Evolutionary conservation across 495 filamentous ascomycete species (phyloP).

Genomic region (Aspergillus steynii): DNA sequence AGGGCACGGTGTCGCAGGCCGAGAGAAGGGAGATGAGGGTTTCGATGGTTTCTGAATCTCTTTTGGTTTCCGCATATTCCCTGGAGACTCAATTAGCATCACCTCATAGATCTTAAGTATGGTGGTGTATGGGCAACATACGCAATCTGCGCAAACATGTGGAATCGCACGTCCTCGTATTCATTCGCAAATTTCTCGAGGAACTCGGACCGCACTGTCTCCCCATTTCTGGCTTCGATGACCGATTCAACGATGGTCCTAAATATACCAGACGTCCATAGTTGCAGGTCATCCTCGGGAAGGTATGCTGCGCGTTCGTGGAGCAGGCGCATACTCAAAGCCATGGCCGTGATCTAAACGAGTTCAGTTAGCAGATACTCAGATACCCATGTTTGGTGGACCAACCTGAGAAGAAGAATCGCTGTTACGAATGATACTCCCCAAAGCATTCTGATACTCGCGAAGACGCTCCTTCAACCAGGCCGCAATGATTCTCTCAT

Average conservation of each 20-base stretch:
- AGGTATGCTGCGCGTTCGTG: slow-evolving; percentile 71
- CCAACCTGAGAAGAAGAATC: slow-evolving; percentile 46
- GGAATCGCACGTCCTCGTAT: slow-evolving; percentile 83
- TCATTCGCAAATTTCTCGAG: slow-evolving; percentile 71
- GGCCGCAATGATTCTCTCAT: slow-evolving; percentile 68
- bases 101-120: slow-evolving; percentile 14
- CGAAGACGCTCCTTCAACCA: slow-evolving; percentile 77
- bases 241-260: slow-evolving; percentile 60
- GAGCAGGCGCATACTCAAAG: slow-evolving; percentile 77
- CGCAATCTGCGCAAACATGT: slow-evolving; percentile 70
- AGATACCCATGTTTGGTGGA: background rate
- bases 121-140: slow-evolving; percentile 42
- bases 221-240: slow-evolving; percentile 54
- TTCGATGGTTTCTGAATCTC: slow-evolving; percentile 46
- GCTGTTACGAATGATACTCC: slow-evolving; percentile 54
- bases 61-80: slow-evolving; percentile 35
- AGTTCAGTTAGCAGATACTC: slow-evolving; percentile 21
- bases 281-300: slow-evolving; percentile 57
- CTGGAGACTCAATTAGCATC: slow-evolving; percentile 32
- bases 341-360: slow-evolving; percentile 60
- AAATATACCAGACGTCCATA: slow-evolving; percentile 66
- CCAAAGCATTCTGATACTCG: slow-evolving; percentile 63
- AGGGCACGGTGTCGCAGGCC: slow-evolving; percentile 62
- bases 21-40: slow-evolving; percentile 63
- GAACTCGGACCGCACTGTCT: slow-evolving; percentile 66